phyloP scores from a whole-genome alignment of 768 basidiomycete genomes.

The Russula virescens region DNA sequence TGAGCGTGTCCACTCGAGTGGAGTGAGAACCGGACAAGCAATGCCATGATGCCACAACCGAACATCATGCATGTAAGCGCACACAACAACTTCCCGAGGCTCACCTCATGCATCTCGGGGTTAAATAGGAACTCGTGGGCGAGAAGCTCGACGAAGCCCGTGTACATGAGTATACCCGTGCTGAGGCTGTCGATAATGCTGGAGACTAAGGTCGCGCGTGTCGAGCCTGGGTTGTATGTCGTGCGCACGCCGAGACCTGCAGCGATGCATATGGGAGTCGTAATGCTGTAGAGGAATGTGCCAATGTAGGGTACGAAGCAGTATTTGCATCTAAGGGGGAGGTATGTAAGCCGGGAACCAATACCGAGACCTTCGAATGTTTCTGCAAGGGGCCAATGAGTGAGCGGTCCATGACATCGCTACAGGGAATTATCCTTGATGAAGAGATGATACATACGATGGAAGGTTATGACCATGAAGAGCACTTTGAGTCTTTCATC shows the following conservation, averaged over 20 bases:
- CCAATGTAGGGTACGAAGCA: conserved; percentile 52
- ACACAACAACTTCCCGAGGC: conserved; percentile 50
- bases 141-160: conserved; percentile 84
- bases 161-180: too few species aligned
- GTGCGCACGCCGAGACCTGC: conserved; percentile 75
- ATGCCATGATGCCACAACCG: too few species aligned
- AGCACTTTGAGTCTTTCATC: conserved; percentile 67
- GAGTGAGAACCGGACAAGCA: too few species aligned
- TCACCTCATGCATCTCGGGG: conserved; percentile 73
- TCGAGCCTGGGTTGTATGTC: too few species aligned
- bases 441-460: conserved; percentile 61
- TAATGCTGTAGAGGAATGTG: conserved; percentile 63
- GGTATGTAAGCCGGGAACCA: conserved; percentile 79
- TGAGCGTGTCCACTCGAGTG: too few species aligned
- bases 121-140: conserved; percentile 95
- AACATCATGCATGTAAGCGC: too few species aligned
- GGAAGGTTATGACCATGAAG: conserved; percentile 87
- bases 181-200: too few species aligned
- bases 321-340: conserved; percentile 55
- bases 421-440: neutral
- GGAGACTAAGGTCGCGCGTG: too few species aligned
- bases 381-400: conserved; percentile 41
- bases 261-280: conserved; percentile 87
- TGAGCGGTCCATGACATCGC: neutral
- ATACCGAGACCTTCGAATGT: conserved; percentile 93